phyloP scores from a whole-genome alignment of 768 basidiomycete genomes.

The Leucocoprinus birnbaumii region DNA sequence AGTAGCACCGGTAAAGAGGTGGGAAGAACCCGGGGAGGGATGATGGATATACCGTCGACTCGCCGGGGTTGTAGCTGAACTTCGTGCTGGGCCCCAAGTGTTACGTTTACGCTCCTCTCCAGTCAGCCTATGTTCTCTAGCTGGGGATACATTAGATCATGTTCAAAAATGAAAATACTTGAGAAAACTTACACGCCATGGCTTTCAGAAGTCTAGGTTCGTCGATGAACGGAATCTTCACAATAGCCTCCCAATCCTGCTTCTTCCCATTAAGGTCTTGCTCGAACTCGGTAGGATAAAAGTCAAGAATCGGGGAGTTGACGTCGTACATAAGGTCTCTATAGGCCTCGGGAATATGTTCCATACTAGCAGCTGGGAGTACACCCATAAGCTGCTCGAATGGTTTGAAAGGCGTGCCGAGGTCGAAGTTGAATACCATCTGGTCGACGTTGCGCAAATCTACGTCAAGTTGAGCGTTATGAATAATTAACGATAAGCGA shows the following conservation, averaged over 20 bases:
- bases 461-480: conserved; percentile 17
- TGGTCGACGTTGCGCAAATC: conserved; percentile 69
- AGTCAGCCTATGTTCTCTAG: conserved; percentile 74
- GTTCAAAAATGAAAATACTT: background rate
- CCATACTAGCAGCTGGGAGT: conserved; percentile 85
- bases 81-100: conserved; percentile 69
- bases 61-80: conserved; percentile 67
- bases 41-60: conserved; percentile 77
- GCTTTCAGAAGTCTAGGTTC: conserved; percentile 72
- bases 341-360: conserved; percentile 85
- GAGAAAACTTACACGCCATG: conserved; percentile 64
- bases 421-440: conserved; percentile 82
- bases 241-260: conserved; percentile 97
- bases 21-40: conserved; percentile 97
- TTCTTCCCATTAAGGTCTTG: conserved; percentile 97
- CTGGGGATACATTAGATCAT: conserved; percentile 31
- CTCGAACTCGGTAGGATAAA: conserved; percentile 91
- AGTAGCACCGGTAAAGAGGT: conserved; percentile 74
- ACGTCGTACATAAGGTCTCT: conserved; percentile 88
- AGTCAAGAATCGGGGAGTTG: conserved; percentile 87
- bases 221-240: conserved; percentile 98
- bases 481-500: background rate
- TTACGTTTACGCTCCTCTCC: conserved; percentile 77
- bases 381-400: conserved; percentile 99
- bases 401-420: conserved; percentile 88